Evolutionary conservation across 805 yeast species (phyloP), one percentile per base, ranked within the genome.

Genomic region (Jamesozyma jinghongensis): DNA sequence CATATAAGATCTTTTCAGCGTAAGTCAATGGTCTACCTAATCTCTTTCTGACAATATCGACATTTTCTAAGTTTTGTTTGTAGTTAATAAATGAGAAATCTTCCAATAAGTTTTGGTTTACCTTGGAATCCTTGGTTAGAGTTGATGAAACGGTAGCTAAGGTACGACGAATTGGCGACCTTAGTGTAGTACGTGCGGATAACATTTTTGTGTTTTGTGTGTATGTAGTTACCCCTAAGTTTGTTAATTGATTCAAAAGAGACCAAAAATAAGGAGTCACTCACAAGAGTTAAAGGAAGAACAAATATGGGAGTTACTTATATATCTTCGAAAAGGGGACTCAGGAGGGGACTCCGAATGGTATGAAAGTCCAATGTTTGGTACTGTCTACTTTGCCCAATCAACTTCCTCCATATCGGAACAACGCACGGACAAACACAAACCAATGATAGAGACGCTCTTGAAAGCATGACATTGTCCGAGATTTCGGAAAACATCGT

Each of bases 1-100:
- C 90, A 69, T 90, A 92, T 52, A 90, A 73, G 52, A 90, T 77
- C 73, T 90, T 90, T 73, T 90, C 97, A 49, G 96, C 97, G 60
- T 85, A 80, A 40, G 97, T 90, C 58, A 90, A 75, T 32, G 97
- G 97, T 65, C 94, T 80, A 57, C 75, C 74, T 53, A 85, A 73
- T 68, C 94, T 78, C 57, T 77, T 71, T 68, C 79, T 79, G 56
- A 85, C 94, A 55, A 86, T 82, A 57, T 84, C 75, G 52, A 92
- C 81, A 62, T 84, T 86, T 70, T 87, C 95, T 54, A 85, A 68
- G 61, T 88, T 85, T 65, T 85, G 75, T 73, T 87, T 87, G 78
- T 90, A 90, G 66, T 86, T 81, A 66, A 90, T 84, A 75, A 77
- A 88, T 40, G 90, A 84, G 67, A 76, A 78, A 60, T 77, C 72